These are phyloP conservation scores for Austropuccinia psidii DNA, from an alignment of 1,284 basidiomycete genomes.

Conservation along the genomic window DNA sequence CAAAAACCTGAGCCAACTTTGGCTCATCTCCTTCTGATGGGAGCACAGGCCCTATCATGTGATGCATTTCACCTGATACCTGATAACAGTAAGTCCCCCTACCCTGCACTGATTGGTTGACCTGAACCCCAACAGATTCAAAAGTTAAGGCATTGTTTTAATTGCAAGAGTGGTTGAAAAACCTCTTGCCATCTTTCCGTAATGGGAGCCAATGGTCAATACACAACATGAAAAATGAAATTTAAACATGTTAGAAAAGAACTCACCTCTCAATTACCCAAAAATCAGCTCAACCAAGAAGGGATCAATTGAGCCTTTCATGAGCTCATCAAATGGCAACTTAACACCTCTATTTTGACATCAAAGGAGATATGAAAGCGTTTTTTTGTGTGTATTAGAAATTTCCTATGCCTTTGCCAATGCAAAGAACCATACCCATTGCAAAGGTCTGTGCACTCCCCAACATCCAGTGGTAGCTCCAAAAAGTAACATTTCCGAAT, in stretches of 20 bases:
- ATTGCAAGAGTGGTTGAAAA: not conserved
- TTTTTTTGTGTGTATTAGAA: no score
- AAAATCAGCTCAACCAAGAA: no score
- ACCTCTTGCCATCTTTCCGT: no score
- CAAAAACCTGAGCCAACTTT: constrained; percentile 1
- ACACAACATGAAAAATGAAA: no score
- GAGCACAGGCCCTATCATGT: not conserved
- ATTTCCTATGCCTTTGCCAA: not conserved
- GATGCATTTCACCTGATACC: not conserved
- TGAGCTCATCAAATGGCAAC: not conserved
- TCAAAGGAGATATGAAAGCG: no score
- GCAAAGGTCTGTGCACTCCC: not conserved
- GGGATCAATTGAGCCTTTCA: no score
- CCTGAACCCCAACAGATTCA: not conserved
- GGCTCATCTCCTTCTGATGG: not conserved
- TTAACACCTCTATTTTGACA: not conserved
- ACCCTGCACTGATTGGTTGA: not conserved
- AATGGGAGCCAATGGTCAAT: no score
- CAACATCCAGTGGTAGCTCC: no score
- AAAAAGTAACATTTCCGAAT: no score
- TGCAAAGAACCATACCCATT: not conserved
- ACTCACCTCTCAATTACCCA: no score
- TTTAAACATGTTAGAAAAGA: no score
- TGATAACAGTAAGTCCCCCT: not conserved
- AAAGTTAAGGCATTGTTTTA: constrained; percentile 1